A percentile compares a stretch with the other conserved stretches of the same genome.
phyloP scores from a whole-genome alignment of 805 yeast species.

The Lipomyces mesembrius region DNA sequence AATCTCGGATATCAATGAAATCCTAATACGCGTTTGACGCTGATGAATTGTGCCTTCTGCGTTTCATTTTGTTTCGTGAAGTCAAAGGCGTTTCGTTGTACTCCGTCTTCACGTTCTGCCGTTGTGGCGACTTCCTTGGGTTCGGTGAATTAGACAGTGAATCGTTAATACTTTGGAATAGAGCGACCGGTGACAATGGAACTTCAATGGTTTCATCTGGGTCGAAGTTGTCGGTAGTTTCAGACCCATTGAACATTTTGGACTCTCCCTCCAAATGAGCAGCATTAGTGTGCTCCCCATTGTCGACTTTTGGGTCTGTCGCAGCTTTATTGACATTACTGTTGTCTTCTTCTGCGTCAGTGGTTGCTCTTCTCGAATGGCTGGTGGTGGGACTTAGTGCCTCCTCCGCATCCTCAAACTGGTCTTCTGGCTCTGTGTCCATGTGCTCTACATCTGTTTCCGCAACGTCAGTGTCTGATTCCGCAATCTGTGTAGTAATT shows the following conservation, averaged over 20 bases:
- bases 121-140: neutral
- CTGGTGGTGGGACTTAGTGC: neutral
- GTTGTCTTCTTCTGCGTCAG: neutral
- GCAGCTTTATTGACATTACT: neutral
- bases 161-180: constrained; percentile 38
- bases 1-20: neutral
- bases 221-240: constrained; percentile 5
- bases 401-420: neutral
- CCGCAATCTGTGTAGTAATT: neutral
- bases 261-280: neutral
- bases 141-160: constrained; percentile 9
- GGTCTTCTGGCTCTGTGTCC: constrained; percentile 4
- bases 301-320: neutral
- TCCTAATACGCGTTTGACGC: constrained; percentile 46
- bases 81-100: neutral
- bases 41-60: constrained; percentile 44
- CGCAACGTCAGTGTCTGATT: neutral
- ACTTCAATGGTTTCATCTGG: constrained; percentile 17
- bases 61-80: constrained; percentile 23
- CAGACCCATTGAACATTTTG: neutral
- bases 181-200: constrained; percentile 12
- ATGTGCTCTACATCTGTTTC: constrained; percentile 5
- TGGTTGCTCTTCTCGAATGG: neutral
- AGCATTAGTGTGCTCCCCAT: neutral
- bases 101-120: neutral